Conservation (phyloP, 2,329 filamentous ascomycete genomes). For the Verticillium zaregamsianum region DNA sequence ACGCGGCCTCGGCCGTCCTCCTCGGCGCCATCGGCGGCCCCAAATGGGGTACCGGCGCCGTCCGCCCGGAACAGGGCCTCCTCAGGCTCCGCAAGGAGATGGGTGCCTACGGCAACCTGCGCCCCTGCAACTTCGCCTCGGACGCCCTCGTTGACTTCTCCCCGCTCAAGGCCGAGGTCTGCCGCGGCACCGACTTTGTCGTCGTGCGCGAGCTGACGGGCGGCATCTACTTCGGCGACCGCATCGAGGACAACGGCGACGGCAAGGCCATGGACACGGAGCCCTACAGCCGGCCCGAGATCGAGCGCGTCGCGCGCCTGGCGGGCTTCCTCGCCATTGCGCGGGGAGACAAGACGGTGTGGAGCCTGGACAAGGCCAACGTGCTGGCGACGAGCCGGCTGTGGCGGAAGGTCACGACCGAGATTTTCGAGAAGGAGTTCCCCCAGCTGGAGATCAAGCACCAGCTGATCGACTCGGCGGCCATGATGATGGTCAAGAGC, state of each 20-base stretch:
- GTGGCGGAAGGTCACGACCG: constrained; percentile 82
- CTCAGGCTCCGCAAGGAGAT: constrained; percentile 90
- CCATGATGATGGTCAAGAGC: constrained; percentile 97
- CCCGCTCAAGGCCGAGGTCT: constrained; percentile 81
- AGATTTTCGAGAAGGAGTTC: constrained; percentile 85
- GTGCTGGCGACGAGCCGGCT: constrained; percentile 85
- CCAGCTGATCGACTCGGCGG: constrained; percentile 93
- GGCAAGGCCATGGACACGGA: constrained; percentile 79
- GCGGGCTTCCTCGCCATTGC: constrained; percentile 77
- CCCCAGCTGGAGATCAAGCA: constrained; percentile 79
- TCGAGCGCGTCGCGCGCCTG: constrained; percentile 82
- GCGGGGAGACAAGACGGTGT: constrained; percentile 65
- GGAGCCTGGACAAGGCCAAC: constrained; percentile 93
- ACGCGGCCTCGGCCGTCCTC: constrained; percentile 82
- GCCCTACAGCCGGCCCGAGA: constrained; percentile 78
- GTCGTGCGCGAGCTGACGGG: constrained; percentile 89
- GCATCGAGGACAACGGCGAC: constrained; percentile 72
- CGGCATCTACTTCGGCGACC: constrained; percentile 92
- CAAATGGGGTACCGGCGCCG: constrained; percentile 84
- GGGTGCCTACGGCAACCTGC: constrained; percentile 89
- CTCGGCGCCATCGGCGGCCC: constrained; percentile 95
- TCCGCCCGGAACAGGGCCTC: constrained; percentile 90
- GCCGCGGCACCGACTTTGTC: constrained; percentile 84
- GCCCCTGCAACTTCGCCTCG: constrained; percentile 93
- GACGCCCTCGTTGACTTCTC: constrained; percentile 79